Conservation (phyloP, 805 yeast species). For the Monosporozyma siamensis region DNA sequence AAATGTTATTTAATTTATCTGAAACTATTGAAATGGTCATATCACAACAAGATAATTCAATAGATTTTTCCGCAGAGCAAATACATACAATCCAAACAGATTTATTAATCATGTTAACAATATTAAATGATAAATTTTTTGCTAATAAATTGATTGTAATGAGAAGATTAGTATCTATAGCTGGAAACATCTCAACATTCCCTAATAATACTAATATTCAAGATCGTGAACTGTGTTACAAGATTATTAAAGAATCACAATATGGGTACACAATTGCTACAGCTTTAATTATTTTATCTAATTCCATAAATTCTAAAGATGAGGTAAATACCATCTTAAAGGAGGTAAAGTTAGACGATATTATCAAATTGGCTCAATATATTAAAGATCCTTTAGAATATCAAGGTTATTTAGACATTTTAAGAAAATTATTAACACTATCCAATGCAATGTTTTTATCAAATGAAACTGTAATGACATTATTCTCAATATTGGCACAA, state of each 20-base stretch:
- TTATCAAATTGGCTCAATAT: constrained; percentile 9
- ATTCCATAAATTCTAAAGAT: constrained; percentile 17
- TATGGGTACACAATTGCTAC: constrained; percentile 21
- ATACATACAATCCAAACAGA: constrained; percentile 12
- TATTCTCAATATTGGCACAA: constrained; percentile 12
- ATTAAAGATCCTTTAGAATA: constrained; percentile 27
- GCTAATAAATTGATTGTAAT: constrained; percentile 24
- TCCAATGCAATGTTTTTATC: constrained; percentile 16
- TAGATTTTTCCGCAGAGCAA: constrained; percentile 8
- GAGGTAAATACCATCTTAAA: constrained; percentile 15
- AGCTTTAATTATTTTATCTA: constrained; percentile 20
- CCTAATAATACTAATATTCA: constrained; percentile 13
- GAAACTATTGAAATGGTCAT: constrained; percentile 17
- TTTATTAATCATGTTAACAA: constrained; percentile 13
- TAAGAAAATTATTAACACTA: constrained; percentile 21
- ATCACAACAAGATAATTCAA: constrained; percentile 7
- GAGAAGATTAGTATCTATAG: constrained; percentile 22
- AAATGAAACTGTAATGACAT: constrained; percentile 6
- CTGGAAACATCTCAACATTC: constrained; percentile 25
- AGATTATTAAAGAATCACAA: constrained; percentile 7
- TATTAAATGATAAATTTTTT: constrained; percentile 14
- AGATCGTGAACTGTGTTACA: constrained; percentile 14
- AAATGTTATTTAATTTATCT: constrained; percentile 14
- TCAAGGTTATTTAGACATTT: constrained; percentile 26
- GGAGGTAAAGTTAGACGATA: constrained; percentile 8